Percentiles rank a stretch among this genome's conserved stretches.
phyloP scores from a whole-genome alignment of 2,329 filamentous ascomycete species.

The Juglanconis oblonga region DNA sequence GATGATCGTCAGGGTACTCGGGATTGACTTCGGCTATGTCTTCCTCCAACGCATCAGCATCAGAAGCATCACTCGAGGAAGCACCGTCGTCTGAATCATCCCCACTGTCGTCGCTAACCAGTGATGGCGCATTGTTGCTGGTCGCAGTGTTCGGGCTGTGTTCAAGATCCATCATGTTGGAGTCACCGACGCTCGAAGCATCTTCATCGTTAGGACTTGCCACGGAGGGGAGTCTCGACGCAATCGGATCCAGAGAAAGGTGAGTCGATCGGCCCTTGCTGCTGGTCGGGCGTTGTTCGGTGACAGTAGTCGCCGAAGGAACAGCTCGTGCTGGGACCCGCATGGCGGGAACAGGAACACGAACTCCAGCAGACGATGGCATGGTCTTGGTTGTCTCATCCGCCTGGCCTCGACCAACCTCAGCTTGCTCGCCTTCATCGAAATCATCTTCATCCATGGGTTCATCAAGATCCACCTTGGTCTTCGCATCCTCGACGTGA shows the following conservation, averaged over 20 bases:
- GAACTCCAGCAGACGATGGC: constrained; percentile 26
- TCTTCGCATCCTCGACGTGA: constrained; percentile 58
- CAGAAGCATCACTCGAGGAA: constrained; percentile 52
- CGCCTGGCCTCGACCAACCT: constrained; percentile 21
- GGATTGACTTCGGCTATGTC: constrained; percentile 62
- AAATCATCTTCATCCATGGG: constrained; percentile 52
- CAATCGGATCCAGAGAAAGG: constrained; percentile 33
- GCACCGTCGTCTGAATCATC: constrained; percentile 69
- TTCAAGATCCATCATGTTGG: constrained; percentile 49
- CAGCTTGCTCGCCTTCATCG: constrained; percentile 40
- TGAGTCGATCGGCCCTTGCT: constrained; percentile 50
- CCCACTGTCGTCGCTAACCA: constrained; percentile 78
- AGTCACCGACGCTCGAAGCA: constrained; percentile 41
- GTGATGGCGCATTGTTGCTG: constrained; percentile 74
- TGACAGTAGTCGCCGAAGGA: constrained; percentile 44
- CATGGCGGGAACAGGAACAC: constrained; percentile 42
- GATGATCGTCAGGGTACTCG: constrained; percentile 45
- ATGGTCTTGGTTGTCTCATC: constrained; percentile 17
- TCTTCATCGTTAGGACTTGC: constrained; percentile 20
- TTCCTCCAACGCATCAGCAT: constrained; percentile 50
- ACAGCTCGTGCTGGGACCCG: constrained; percentile 58
- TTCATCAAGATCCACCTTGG: constrained; percentile 48
- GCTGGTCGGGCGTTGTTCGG: constrained; percentile 49
- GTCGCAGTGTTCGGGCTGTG: constrained; percentile 67
- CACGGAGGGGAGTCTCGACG: neutral